Conservation (phyloP, 2,329 filamentous ascomycete genomes). For the Talaromyces sp. region DNA sequence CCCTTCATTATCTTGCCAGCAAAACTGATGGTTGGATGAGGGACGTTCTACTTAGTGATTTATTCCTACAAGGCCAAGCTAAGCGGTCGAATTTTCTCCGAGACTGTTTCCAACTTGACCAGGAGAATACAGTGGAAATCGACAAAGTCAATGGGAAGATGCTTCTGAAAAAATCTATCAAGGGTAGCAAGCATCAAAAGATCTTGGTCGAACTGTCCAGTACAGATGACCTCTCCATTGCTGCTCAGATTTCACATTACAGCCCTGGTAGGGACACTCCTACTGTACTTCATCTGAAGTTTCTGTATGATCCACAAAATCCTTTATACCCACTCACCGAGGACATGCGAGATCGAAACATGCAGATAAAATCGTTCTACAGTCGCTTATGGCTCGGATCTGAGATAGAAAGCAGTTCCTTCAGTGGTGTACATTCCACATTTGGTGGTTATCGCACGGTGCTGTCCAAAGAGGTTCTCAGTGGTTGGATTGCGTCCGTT, state of each 20-base stretch:
- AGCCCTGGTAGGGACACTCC: background rate
- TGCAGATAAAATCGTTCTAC: slow-evolving; percentile 7
- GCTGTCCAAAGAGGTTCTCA: background rate
- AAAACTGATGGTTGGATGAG: slow-evolving; percentile 4
- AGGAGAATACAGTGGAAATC: background rate
- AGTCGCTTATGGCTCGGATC: slow-evolving; percentile 1
- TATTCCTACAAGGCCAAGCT: background rate
- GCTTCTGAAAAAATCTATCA: background rate
- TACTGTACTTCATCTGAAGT: background rate
- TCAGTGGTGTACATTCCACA: background rate
- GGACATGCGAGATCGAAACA: background rate
- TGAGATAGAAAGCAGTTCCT: background rate
- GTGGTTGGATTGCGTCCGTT: background rate
- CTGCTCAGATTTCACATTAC: background rate
- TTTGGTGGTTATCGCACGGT: slow-evolving; percentile 7
- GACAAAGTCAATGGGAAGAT: background rate
- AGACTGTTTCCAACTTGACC: background rate
- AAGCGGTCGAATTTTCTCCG: slow-evolving; percentile 2
- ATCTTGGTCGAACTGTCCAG: background rate
- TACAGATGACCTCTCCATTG: background rate
- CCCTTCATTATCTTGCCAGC: slow-evolving; percentile 1
- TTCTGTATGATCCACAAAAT: background rate
- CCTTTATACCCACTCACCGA: background rate
- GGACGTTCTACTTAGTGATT: background rate
- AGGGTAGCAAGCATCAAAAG: background rate